Evolutionary conservation across 177 flowering plant genomes (phyloP), one percentile per base, ranked within the genome.

Genomic region (Vitis hybrid): DNA sequence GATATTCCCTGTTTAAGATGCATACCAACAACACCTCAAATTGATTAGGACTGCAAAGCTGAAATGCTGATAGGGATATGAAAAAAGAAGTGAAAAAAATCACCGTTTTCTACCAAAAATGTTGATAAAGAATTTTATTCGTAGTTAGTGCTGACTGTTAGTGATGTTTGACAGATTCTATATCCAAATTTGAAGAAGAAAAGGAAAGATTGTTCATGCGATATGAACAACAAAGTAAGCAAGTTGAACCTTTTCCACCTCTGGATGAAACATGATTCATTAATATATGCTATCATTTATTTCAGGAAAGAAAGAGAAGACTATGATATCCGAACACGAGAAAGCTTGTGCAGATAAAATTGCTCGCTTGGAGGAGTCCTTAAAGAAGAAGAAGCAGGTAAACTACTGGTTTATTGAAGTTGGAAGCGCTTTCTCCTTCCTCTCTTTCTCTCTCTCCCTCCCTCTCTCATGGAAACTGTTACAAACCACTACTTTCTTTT

Each of bases 381-480:
- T 92, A 76, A 91, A 89, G 78, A 94, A 86, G 83, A 94, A 92
- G 81, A 89, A 91, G 69, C 88, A 92, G 93, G 98, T 91, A 60
- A 48, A 51, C n/a, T 1, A 26, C 13, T 52, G 8, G 51, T 45
- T 39, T 39, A 39, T 7, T 39, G 45, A 39, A 39, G 45, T 39
- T 39, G 45, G 45, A 39, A 1, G 45, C 1, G 1, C 1, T 39
- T 39, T 39, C 45, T 39, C 45, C 45, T 39, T 39, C 45, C 45
- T 39, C 4, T 39, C 45, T 39, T 0, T 26, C 26, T 7, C 8
- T 34, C 45, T 26, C 26, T 23, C 26, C 3, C 26, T 23, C 26
- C 2, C 49, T 58, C 62, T 26, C 48, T 49, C 45, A 19, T 50
- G 3, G 13, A 50, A 15, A 26, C 17, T 32, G n/a, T n/a, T 15